These are phyloP conservation scores for Glycyrrhiza uralensis DNA, from an alignment of 306 rosid genomes.

Conservation along the genomic window DNA sequence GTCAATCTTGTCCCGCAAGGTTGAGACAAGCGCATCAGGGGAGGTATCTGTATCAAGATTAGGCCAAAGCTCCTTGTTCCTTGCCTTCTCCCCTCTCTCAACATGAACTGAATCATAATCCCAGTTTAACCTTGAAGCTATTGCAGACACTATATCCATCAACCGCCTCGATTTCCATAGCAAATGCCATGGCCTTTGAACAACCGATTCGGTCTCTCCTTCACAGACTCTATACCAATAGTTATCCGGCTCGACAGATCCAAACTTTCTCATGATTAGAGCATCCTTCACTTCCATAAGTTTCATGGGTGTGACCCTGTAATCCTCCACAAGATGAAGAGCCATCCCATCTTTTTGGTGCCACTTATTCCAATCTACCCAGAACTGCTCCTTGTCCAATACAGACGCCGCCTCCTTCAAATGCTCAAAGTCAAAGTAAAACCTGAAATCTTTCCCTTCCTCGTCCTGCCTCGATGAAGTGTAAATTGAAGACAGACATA, in stretches of 20 bases:
- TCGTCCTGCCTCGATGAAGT: conserved; percentile 71
- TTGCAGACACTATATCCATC: conserved; percentile 88
- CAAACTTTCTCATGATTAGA: conserved; percentile 87
- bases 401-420: conserved; percentile 85
- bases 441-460: conserved; percentile 96
- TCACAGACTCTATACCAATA: conserved; percentile 97
- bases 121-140: conserved; percentile 83
- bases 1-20: conserved; percentile 66
- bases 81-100: conserved; percentile 92
- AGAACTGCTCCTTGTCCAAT: conserved; percentile 83
- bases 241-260: conserved; percentile 88
- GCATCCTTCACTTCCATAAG: conserved; percentile 67
- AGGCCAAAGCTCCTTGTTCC: conserved; percentile 93
- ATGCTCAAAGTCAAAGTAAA: conserved; percentile 97
- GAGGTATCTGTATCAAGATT: conserved; percentile 88
- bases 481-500: conserved; percentile 84
- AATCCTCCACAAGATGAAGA: conserved; percentile 83
- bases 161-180: conserved; percentile 92
- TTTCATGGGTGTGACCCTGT: conserved; percentile 79
- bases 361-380: conserved; percentile 90
- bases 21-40: conserved; percentile 70
- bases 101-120: conserved; percentile 91
- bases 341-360: conserved; percentile 61
- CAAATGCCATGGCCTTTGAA: conserved; percentile 95
- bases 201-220: conserved; percentile 85